A percentile compares a stretch with the other conserved stretches of the same genome.
These are phyloP conservation scores for Entoloma clypeatum DNA, from an alignment of 1,284 basidiomycete genomes.

Conservation along the genomic window DNA sequence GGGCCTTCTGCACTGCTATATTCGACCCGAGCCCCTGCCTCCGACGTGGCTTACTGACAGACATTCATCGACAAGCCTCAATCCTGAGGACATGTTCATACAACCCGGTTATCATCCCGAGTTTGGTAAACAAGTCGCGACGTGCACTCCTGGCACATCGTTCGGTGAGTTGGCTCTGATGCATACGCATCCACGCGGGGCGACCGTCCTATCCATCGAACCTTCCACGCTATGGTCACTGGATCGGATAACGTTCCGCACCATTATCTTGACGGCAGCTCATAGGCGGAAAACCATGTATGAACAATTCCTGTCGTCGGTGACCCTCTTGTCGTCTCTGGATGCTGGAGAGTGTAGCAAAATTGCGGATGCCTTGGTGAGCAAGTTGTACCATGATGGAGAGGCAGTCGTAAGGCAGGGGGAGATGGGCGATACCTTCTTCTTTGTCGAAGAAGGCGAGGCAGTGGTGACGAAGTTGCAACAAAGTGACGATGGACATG, in stretches of 20 bases:
- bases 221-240: constrained; percentile 90
- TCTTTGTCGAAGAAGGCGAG: constrained; percentile 92
- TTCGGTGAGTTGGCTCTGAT: constrained; percentile 98
- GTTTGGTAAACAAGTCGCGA: constrained; percentile 81
- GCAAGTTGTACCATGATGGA: constrained; percentile 78
- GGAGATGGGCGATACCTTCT: constrained; percentile 95
- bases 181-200: constrained; percentile 96
- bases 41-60: constrained; percentile 48
- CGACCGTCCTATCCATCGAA: constrained; percentile 86
- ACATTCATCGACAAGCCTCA: constrained; percentile 33
- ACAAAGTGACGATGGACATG: constrained; percentile 54
- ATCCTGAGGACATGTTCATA: constrained; percentile 50
- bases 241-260: constrained; percentile 97
- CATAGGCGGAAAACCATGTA: constrained; percentile 91
- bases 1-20: constrained; percentile 86
- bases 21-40: constrained; percentile 63
- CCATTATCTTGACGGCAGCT: constrained; percentile 90
- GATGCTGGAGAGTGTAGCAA: constrained; percentile 90
- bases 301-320: constrained; percentile 91
- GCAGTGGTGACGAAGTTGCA: constrained; percentile 84
- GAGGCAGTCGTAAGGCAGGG: constrained; percentile 88
- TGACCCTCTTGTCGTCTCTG: constrained; percentile 83
- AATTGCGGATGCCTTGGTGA: constrained; percentile 93
- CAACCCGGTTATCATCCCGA: constrained; percentile 63
- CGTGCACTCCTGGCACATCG: constrained; percentile 82